These are phyloP conservation scores for Eleusine indica DNA, from an alignment of 176 grass and related monocot species.

Conservation along the genomic window DNA sequence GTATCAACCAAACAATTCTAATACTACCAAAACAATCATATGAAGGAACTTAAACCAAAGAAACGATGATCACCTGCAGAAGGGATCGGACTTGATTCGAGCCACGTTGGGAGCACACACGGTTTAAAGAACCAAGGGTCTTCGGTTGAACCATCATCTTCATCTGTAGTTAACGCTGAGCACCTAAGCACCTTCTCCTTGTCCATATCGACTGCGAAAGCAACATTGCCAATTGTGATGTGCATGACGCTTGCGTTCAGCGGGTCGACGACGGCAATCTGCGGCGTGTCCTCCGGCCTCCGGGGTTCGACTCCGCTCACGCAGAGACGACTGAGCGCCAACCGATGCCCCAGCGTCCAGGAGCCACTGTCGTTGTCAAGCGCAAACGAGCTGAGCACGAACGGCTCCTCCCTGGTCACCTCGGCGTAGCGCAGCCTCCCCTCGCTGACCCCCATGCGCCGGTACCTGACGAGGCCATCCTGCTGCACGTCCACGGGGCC, in stretches of 20 bases:
- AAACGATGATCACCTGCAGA: constrained; percentile 12
- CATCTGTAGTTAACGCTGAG: background rate
- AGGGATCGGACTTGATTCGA: constrained; percentile 22
- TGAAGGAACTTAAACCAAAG: too few relatives aligned
- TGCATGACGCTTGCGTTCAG: background rate
- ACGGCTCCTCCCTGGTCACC: constrained; percentile 14
- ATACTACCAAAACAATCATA: too few relatives aligned
- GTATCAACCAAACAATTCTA: too few relatives aligned
- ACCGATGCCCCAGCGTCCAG: constrained; percentile 12
- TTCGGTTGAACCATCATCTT: background rate
- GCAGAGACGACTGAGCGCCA: background rate
- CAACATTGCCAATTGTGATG: background rate
- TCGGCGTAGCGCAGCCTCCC: constrained; percentile 29
- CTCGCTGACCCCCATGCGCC: constrained; percentile 29
- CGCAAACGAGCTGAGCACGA: constrained; percentile 23
- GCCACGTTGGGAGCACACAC: constrained; percentile 17
- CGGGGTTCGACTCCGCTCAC: too few relatives aligned
- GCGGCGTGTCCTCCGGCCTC: background rate
- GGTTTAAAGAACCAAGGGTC: background rate
- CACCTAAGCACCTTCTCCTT: background rate
- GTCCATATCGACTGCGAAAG: constrained; percentile 12
- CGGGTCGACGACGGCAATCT: constrained; percentile 12
- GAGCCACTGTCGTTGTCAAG: background rate
- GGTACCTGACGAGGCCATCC: background rate
- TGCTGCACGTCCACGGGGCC: background rate